These are phyloP conservation scores for Panellus pusillus DNA, from an alignment of 768 basidiomycete species.

Conservation along the genomic window DNA sequence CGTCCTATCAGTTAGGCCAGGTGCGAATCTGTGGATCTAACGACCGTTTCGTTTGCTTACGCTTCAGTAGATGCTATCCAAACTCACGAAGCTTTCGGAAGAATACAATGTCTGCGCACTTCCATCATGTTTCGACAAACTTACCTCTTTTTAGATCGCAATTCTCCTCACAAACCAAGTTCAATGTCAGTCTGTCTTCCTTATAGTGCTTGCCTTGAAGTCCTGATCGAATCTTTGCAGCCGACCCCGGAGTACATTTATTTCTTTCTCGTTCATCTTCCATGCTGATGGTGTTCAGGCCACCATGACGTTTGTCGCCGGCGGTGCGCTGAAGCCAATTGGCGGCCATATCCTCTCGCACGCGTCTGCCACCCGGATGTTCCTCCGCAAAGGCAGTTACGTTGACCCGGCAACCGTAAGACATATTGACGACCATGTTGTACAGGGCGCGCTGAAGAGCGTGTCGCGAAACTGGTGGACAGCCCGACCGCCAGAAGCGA, in stretches of 20 bases:
- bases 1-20: slow-evolving; percentile 69
- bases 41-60: not conserved
- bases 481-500: slow-evolving; percentile 89
- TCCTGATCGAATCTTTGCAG: slow-evolving; percentile 33
- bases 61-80: slow-evolving; percentile 74
- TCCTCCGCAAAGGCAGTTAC: slow-evolving; percentile 79
- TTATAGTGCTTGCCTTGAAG: not conserved
- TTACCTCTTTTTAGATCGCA: slow-evolving; percentile 56
- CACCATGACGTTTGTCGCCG: slow-evolving; percentile 93
- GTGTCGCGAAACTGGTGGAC: slow-evolving; percentile 87
- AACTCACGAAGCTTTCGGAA: slow-evolving; percentile 87
- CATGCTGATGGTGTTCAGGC: slow-evolving; percentile 26
- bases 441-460: slow-evolving; percentile 86
- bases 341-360: slow-evolving; percentile 88
- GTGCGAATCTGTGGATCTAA: slow-evolving; percentile 36
- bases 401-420: not conserved
- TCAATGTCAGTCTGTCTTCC: slow-evolving; percentile 54
- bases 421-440: not conserved
- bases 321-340: slow-evolving; percentile 88
- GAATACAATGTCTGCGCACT: slow-evolving; percentile 71
- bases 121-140: not conserved
- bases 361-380: slow-evolving; percentile 85
- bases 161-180: slow-evolving; percentile 93
- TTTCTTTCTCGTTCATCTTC: too few species aligned
- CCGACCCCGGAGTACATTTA: slow-evolving; percentile 74